Evolutionary conservation across 331 rosid genomes (phyloP).

Genomic region (Stylosanthes scabra): DNA sequence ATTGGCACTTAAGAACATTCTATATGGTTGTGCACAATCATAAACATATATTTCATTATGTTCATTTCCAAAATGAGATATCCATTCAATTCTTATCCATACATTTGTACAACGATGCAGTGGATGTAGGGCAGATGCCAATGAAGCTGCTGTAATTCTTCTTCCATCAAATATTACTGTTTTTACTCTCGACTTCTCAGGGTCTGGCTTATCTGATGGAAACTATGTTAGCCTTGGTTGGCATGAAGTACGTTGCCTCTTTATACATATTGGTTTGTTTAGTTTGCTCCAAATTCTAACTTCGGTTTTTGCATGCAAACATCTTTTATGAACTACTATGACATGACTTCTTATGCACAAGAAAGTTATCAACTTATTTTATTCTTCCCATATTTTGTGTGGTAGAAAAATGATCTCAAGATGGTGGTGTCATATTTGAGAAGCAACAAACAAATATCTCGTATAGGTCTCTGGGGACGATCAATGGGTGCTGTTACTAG

Average conservation of each 20-base stretch:
- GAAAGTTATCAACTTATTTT: conserved; percentile 32
- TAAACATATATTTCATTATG: background rate
- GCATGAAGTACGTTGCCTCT: conserved; percentile 82
- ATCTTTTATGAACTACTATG: conserved; percentile 11
- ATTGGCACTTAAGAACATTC: conserved; percentile 26
- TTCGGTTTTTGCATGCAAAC: conserved; percentile 4
- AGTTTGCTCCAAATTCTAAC: conserved; percentile 23
- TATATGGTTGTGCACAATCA: background rate
- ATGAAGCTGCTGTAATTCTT: conserved; percentile 97
- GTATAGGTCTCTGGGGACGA: conserved; percentile 98
- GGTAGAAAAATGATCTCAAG: conserved; percentile 96
- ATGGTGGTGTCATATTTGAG: conserved; percentile 86
- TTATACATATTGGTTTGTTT: conserved; percentile 33
- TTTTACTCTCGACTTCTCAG: conserved; percentile 97
- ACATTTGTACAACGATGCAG: conserved; percentile 62
- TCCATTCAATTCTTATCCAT: conserved; percentile 29
- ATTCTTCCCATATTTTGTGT: conserved; percentile 40
- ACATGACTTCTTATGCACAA: conserved; percentile 1
- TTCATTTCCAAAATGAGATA: conserved; percentile 1
- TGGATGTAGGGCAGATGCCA: conserved; percentile 99
- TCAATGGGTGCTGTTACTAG: conserved; percentile 99
- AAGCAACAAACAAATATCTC: conserved; percentile 84
- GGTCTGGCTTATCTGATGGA: conserved; percentile 98
- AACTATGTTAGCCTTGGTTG: conserved; percentile 99
- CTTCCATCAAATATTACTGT: conserved; percentile 97